Evolutionary conservation across 345 rosid species (phyloP).

Genomic region (Salix brachista): DNA sequence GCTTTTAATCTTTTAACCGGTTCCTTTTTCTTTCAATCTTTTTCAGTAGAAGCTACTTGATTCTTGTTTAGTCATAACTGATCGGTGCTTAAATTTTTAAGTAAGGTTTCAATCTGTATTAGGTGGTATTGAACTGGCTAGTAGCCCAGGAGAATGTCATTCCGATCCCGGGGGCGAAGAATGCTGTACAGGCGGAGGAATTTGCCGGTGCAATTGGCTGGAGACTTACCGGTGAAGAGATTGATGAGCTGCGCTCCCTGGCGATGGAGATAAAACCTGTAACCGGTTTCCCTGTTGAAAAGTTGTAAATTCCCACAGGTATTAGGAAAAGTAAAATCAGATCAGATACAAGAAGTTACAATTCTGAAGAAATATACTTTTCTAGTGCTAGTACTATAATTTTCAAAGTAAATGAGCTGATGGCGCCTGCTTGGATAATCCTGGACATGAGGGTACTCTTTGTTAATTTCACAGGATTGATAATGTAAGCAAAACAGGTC

Average conservation of each 20-base stretch:
- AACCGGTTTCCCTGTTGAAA: conserved; percentile 75
- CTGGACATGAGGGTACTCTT: too few species aligned
- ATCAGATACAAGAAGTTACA: neutral
- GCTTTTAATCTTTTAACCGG: neutral
- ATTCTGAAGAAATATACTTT: too few species aligned
- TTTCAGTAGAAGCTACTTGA: neutral
- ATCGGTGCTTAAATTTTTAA: neutral
- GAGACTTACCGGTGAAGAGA: conserved; percentile 62
- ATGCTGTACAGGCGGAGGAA: conserved; percentile 69
- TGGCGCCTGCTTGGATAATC: too few species aligned
- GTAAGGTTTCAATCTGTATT: conserved; percentile 4
- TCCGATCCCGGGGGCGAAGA: conserved; percentile 97
- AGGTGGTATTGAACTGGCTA: conserved; percentile 93
- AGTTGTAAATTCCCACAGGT: conserved; percentile 21
- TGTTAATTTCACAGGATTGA: too few species aligned
- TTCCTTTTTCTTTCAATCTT: neutral
- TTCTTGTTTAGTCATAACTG: neutral
- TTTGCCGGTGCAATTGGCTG: conserved; percentile 85
- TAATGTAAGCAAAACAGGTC: too few species aligned
- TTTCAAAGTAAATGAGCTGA: too few species aligned
- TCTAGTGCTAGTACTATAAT: too few species aligned
- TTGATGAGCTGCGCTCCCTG: conserved; percentile 68
- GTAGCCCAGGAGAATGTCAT: conserved; percentile 81
- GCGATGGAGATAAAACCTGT: conserved; percentile 59
- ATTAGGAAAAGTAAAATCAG: neutral